Evolutionary conservation across 352 stramenopile species (phyloP).

Genomic region (Phytophthora foliorum): DNA sequence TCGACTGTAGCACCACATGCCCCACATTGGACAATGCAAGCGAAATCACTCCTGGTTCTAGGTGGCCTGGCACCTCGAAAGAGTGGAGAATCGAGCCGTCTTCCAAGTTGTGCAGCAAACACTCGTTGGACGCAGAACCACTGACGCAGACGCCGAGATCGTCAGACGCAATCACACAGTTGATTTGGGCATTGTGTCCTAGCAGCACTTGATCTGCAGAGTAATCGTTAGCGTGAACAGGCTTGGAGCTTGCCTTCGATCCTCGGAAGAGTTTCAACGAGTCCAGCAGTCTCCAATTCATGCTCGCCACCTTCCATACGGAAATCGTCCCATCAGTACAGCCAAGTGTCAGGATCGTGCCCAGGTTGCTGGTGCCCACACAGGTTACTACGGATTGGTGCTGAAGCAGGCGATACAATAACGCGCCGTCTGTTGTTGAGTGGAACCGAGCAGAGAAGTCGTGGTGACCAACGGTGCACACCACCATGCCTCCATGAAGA

Average conservation of each 20-base stretch:
- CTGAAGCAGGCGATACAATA: conserved; percentile 79
- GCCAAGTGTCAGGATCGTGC: conserved; percentile 62
- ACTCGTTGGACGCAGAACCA: conserved; percentile 74
- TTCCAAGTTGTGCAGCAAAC: conserved; percentile 66
- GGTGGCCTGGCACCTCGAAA: conserved; percentile 53
- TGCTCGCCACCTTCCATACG: conserved; percentile 79
- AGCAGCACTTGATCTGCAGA: conserved; percentile 81
- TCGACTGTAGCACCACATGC: conserved; percentile 77
- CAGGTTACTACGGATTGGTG: conserved; percentile 79
- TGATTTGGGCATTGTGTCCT: conserved; percentile 69
- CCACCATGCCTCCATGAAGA: conserved; percentile 60
- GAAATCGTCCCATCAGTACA: conserved; percentile 81
- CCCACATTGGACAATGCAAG: conserved; percentile 75
- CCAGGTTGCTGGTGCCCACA: conserved; percentile 56
- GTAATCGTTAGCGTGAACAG: conserved; percentile 83
- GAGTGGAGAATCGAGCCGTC: conserved; percentile 76
- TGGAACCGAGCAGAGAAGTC: conserved; percentile 85
- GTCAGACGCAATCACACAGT: conserved; percentile 72
- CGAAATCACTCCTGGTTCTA: conserved; percentile 59
- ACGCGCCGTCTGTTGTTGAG: conserved; percentile 69
- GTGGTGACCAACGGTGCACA: conserved; percentile 77
- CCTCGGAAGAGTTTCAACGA: conserved; percentile 84
- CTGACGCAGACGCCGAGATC: conserved; percentile 82
- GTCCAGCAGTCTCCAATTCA: conserved; percentile 75
- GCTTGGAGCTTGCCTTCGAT: conserved; percentile 53